Conservation (phyloP, 805 yeast species). For the Wickerhamomyces canadensis region DNA sequence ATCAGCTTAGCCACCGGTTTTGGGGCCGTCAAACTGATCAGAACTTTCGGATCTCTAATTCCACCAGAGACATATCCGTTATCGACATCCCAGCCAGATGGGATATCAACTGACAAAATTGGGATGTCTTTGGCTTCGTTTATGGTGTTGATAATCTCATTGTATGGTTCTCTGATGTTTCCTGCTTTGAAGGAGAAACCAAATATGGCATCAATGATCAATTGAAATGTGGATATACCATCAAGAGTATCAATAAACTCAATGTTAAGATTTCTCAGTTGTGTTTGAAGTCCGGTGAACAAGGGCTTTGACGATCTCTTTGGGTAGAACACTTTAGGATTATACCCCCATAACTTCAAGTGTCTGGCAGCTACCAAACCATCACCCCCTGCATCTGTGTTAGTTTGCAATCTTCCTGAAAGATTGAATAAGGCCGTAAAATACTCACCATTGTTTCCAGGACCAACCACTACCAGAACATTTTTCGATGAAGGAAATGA, state of each 20-base stretch:
- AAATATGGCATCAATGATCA: conserved; percentile 75
- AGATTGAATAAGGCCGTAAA: no score
- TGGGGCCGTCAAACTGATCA: conserved; percentile 89
- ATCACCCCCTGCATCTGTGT: conserved; percentile 67
- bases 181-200: conserved; percentile 88
- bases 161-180: conserved; percentile 78
- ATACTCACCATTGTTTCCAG: conserved; percentile 95
- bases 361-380: conserved; percentile 96
- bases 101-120: conserved; percentile 80
- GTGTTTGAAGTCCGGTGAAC: conserved; percentile 57
- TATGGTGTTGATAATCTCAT: conserved; percentile 38
- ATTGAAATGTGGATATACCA: conserved; percentile 21
- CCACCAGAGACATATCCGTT: conserved; percentile 56
- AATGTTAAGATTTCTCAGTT: conserved; percentile 60
- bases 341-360: conserved; percentile 70
- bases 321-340: conserved; percentile 78
- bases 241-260: conserved; percentile 42
- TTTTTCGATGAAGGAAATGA: conserved; percentile 48
- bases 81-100: conserved; percentile 97
- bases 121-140: conserved; percentile 37
- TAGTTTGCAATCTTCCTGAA: no score
- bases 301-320: conserved; percentile 53
- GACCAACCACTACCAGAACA: conserved; percentile 79
- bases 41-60: conserved; percentile 51
- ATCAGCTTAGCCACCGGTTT: conserved; percentile 71